phyloP scores from a whole-genome alignment of 129 eudicot genomes.

The Ambrosia trifida region DNA sequence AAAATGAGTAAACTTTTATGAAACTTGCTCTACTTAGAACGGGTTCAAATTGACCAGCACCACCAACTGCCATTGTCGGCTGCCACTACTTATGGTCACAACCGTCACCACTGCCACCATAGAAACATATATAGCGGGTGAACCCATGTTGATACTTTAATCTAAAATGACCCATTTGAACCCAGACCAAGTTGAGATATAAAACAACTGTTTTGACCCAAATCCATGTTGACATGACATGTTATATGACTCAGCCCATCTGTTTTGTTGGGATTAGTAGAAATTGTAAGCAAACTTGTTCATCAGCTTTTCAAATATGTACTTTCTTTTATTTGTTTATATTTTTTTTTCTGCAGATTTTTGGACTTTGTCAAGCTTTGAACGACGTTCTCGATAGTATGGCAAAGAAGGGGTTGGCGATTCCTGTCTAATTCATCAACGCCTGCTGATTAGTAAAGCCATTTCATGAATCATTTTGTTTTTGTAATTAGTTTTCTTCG shows the following conservation, averaged over 20 bases:
- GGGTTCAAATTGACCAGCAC: background rate
- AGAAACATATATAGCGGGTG: background rate
- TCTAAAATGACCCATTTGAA: background rate
- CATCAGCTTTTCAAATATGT: background rate
- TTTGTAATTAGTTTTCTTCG: constrained; percentile 27
- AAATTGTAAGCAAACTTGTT: background rate
- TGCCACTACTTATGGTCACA: background rate
- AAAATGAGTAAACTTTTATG: background rate
- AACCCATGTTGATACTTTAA: background rate
- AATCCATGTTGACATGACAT: background rate
- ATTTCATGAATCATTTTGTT: background rate
- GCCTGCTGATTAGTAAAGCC: background rate
- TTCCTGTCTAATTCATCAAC: constrained; percentile 57
- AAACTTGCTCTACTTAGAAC: background rate
- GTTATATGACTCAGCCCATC: background rate
- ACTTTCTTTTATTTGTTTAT: too few relatives aligned
- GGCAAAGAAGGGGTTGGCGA: constrained; percentile 90
- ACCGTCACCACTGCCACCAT: background rate
- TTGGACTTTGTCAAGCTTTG: constrained; percentile 94
- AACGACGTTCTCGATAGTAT: constrained; percentile 91
- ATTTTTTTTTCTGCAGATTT: constrained; percentile 56
- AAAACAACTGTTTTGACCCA: background rate
- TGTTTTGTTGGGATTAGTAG: background rate
- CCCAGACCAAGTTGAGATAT: background rate
- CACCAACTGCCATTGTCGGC: background rate